Conservation (phyloP, 495 filamentous ascomycete genomes). For the Penicillium paradoxum region DNA sequence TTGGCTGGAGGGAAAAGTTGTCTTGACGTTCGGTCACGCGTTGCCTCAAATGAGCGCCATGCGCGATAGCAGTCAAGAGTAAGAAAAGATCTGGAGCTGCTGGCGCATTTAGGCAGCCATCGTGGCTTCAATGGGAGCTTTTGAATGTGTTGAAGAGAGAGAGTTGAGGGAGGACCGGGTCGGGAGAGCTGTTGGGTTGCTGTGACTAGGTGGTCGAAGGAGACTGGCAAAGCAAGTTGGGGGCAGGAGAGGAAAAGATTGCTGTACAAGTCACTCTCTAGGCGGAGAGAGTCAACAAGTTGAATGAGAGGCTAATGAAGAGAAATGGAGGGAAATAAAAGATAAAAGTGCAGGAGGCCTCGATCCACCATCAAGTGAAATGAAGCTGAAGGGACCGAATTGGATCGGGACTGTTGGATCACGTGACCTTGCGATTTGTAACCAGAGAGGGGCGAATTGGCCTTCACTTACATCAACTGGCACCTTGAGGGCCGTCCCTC, state of each 20-base stretch:
- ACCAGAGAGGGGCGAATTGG: conserved; percentile 5
- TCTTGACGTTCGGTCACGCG: conserved; percentile 40
- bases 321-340: not conserved
- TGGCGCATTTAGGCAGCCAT: conserved; percentile 37
- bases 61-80: conserved; percentile 25
- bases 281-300: not conserved
- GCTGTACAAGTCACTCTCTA: not conserved
- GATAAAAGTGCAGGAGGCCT: conserved; percentile 2
- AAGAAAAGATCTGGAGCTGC: conserved; percentile 18
- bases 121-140: conserved; percentile 14
- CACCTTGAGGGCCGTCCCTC: conserved; percentile 10
- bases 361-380: conserved; percentile 5
- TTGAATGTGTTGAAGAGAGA: not conserved
- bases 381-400: conserved; percentile 9
- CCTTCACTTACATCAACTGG: conserved; percentile 7
- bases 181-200: conserved; percentile 3
- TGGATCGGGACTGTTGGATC: conserved; percentile 2
- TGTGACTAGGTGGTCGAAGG: conserved; percentile 4
- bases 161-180: not conserved
- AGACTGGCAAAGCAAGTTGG: not conserved
- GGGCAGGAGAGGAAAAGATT: not conserved
- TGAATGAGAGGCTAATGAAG: not conserved
- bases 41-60: conserved; percentile 45
- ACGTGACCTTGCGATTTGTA: conserved; percentile 7
- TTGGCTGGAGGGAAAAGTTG: conserved; percentile 32